phyloP scores from a whole-genome alignment of 192 early-diverging fungal genomes.

The Polychytrium aggregatum region DNA sequence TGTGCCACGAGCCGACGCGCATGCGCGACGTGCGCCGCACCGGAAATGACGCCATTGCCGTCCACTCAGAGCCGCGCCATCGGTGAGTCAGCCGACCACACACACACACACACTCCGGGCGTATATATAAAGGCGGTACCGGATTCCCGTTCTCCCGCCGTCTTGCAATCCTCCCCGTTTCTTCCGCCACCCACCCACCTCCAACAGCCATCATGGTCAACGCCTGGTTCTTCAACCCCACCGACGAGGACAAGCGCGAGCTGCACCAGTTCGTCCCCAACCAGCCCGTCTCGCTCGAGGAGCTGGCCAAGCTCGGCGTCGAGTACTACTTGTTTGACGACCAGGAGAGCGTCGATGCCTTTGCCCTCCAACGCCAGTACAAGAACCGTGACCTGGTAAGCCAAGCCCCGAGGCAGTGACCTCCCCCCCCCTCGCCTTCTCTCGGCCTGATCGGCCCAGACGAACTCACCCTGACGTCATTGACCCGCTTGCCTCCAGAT shows the following conservation, averaged over 20 bases:
- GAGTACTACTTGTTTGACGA: constrained; percentile 55
- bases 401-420: not conserved
- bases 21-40: too few relatives aligned
- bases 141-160: too few relatives aligned
- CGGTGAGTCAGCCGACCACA: too few relatives aligned
- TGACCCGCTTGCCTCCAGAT: constrained; percentile 36
- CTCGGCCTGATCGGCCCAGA: not conserved
- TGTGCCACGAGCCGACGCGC: too few relatives aligned
- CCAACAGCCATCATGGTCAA: constrained; percentile 17
- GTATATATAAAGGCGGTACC: too few relatives aligned
- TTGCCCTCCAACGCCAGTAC: constrained; percentile 69
- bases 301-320: constrained; percentile 63
- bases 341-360: constrained; percentile 48
- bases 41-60: too few relatives aligned
- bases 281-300: constrained; percentile 46
- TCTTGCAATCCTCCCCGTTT: too few relatives aligned
- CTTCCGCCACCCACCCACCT: too few relatives aligned
- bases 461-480: not conserved
- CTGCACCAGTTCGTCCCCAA: constrained; percentile 65
- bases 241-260: constrained; percentile 60
- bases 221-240: constrained; percentile 57
- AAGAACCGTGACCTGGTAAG: constrained; percentile 80
- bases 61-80: too few relatives aligned
- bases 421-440: not conserved
- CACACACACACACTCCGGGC: too few relatives aligned